Evolutionary conservation across 2,329 filamentous ascomycete genomes (phyloP).

Genomic region (Claviceps monticola): DNA sequence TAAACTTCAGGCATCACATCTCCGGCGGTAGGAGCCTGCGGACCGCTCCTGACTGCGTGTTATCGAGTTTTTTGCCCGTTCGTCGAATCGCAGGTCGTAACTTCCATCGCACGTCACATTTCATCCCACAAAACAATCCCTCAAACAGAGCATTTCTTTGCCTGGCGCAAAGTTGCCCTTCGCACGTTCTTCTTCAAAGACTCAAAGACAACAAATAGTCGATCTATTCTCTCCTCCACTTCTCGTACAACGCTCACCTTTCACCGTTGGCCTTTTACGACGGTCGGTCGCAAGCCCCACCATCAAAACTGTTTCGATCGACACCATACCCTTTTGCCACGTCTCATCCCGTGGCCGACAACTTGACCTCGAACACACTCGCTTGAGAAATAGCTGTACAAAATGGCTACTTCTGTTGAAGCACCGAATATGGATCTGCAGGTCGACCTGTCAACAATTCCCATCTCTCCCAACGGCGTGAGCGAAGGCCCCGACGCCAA

Average conservation of each 20-base stretch:
- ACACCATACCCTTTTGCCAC: conserved; percentile 10
- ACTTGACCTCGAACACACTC: conserved; percentile 1
- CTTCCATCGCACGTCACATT: conserved; percentile 8
- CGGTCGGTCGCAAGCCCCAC: conserved; percentile 1
- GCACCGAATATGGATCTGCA: conserved; percentile 32
- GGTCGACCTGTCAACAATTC: conserved; percentile 55
- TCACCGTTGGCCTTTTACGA: not conserved
- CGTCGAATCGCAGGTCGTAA: conserved; percentile 7
- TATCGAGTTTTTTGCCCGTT: not conserved
- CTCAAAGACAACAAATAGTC: conserved; percentile 15
- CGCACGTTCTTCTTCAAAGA: conserved; percentile 7
- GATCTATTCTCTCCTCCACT: conserved; percentile 11
- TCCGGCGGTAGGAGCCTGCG: not conserved
- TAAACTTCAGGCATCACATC: not conserved
- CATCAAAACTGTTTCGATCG: conserved; percentile 5
- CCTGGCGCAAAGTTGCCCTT: conserved; percentile 25
- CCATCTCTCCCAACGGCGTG: conserved; percentile 48
- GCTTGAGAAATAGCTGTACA: conserved; percentile 6
- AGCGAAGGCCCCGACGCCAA: conserved; percentile 35
- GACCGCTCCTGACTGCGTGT: conserved; percentile 1
- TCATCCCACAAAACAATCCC: conserved; percentile 7
- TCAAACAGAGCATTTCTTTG: conserved; percentile 15
- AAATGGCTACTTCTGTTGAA: conserved; percentile 24
- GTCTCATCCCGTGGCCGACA: conserved; percentile 8
- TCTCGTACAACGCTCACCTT: conserved; percentile 8